Evolutionary conservation across 148 eudicot species (phyloP), one percentile per base, ranked within the genome.

Genomic region (Diospyros lotus): DNA sequence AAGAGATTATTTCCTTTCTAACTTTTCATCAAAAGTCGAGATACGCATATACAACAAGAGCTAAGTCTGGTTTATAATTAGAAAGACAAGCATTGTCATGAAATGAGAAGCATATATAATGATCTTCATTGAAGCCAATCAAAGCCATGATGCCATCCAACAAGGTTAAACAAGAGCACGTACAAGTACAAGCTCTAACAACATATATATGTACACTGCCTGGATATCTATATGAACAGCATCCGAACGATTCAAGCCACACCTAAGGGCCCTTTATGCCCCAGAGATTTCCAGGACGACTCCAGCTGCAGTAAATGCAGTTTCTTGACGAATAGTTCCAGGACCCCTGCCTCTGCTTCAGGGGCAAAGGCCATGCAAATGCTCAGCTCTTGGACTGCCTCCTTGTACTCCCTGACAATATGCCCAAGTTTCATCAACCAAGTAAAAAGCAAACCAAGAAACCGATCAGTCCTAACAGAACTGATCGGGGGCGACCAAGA

Each of bases 351-450:
- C 82, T 93, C 91, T 76, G 91, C 94, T 84, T 91, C 97, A 0
- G 98, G 98, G 51, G 98, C 97, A 81, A 93, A 93, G 55, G 97
- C 98, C 98, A 93, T 91, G 85, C 97, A 93, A 69, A 93, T 91
- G 82, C 98, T 93, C 52, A 93, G 90, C 86, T 93, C 97, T 86
- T 91, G 90, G 54, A 93, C 94, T 10, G 98, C 91, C 72, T 80
- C 82, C 59, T 84, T 91, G 39, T 93, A 91, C 78, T 89, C 89
- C 88, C 98, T 93, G 84, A 1, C 40, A 79, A 45, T n/a, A 12
- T 28, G 28, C 53, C 9, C 2, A 9, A 28, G 58, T 10, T 14
- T 52, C 38, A 17, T 55, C 15, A 69, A 52, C 28, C 28, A 28
- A 28, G 28, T 28, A 0, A 28, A 0, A 28, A 28, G 28, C 28